Evolutionary conservation across 2,329 filamentous ascomycete species (phyloP).

Genomic region (Akanthomyces lecanii): DNA sequence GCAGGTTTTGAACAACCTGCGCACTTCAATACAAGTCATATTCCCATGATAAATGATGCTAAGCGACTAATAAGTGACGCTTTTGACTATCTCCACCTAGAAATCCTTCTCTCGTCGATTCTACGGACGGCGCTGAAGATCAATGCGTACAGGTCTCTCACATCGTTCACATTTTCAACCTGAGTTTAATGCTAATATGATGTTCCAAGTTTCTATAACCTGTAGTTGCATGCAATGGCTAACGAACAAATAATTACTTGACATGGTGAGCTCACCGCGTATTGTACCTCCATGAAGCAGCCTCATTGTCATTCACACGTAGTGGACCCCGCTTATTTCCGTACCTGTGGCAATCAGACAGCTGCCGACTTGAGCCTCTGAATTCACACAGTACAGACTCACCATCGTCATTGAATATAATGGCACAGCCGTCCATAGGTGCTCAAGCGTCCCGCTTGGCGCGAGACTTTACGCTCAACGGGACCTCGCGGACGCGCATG

Average conservation of each 20-base stretch:
- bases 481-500: conserved; percentile 33
- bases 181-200: too few species aligned
- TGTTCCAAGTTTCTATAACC: too few species aligned
- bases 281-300: not conserved
- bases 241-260: not conserved
- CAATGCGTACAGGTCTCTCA: too few species aligned
- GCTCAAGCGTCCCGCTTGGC: conserved; percentile 30
- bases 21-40: too few species aligned
- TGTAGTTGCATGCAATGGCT: too few species aligned
- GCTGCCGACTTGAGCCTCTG: not conserved
- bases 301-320: not conserved
- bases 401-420: not conserved
- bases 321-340: not conserved
- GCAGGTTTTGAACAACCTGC: too few species aligned
- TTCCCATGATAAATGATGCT: too few species aligned
- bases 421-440: conserved; percentile 22
- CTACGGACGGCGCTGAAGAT: too few species aligned
- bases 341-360: not conserved
- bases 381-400: not conserved
- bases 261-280: not conserved
- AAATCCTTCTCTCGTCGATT: too few species aligned
- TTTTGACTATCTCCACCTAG: too few species aligned
- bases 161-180: too few species aligned
- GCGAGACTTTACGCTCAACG: conserved; percentile 31
- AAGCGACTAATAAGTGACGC: too few species aligned